Evolutionary conservation across 768 basidiomycete genomes (phyloP), one percentile per base, ranked within the genome.

Genomic region (Dentipellis sp.): DNA sequence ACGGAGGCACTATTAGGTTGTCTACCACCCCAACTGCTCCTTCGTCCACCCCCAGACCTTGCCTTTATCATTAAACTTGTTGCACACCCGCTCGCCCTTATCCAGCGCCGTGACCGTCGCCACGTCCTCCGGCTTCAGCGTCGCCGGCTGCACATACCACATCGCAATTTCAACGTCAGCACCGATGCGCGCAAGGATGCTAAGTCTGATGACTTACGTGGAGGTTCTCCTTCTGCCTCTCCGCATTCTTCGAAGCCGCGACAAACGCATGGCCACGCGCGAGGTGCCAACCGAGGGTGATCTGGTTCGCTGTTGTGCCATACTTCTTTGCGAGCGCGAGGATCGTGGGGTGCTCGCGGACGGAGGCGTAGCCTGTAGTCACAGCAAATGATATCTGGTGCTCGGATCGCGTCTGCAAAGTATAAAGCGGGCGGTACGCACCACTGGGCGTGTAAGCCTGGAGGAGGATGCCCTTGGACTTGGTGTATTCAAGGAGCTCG

Each of bases 381-480:
- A 45, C 42, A 45, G 42, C 19, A 6, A 19, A 19, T 45, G n/a
- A 45, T 29, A 29, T 29, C 29, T 29, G 29, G 29, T 29, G n/a
- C 3, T 29, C 29, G 6, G 29, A 29, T 29, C 6, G 29, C 29
- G 29, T 29, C 6, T 29, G n/a, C 29, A 6, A 29, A 29, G 29
- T 6, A 6, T 3, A 29, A 29, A 3, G 29, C 29, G 29, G 6
- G 6, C 6, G 6, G 29, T 3, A 19, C 9, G 83, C 86, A 37
- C 84, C 89, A 12, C 91, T 79, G 10, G 91, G 90, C 6, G 87
- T 91, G 68, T 88, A 93, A 0, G 91, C 90, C 66, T 89, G 77
- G 0, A 86, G 75, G 50, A 83, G 42, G 63, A 93, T 91, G 17
- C 73, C 75, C 65, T 90, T 82, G 16, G 76, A 73, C 64, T 77